Conservation (phyloP, 345 rosid species). For the Hypericum androsaemum region DNA sequence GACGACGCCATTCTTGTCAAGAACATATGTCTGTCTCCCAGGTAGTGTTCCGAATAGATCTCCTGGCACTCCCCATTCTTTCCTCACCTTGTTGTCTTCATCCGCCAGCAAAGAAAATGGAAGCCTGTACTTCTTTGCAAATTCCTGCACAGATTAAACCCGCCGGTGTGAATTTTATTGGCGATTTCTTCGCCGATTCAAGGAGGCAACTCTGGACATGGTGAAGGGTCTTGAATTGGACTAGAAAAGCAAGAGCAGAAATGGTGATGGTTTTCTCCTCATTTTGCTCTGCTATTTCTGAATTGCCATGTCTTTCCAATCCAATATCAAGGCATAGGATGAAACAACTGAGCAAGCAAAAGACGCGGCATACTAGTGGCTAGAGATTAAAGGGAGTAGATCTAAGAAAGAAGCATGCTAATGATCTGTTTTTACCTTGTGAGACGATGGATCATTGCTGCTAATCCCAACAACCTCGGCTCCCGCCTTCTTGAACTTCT, state of each 20-base stretch:
- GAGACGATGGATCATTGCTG: conserved; percentile 78
- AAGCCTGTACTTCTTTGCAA: conserved; percentile 70
- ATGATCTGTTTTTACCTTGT: conserved; percentile 42
- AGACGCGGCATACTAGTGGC: too few relatives aligned
- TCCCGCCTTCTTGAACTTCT: conserved; percentile 96
- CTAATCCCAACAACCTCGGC: conserved; percentile 92
- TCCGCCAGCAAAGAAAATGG: conserved; percentile 83
- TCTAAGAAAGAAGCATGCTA: too few relatives aligned
- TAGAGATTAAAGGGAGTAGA: too few relatives aligned
- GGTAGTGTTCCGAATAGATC: conserved; percentile 87
- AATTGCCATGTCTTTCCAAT: too few relatives aligned
- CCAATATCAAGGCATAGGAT: too few relatives aligned
- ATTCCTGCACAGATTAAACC: conserved; percentile 31
- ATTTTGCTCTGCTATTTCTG: too few relatives aligned
- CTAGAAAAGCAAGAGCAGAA: too few relatives aligned
- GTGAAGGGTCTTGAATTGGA: too few relatives aligned
- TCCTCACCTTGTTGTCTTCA: conserved; percentile 79
- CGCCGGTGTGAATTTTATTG: conserved; percentile 5
- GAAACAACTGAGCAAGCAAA: too few relatives aligned
- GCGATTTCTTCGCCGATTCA: too few relatives aligned
- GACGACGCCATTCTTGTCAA: conserved; percentile 81
- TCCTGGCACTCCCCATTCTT: conserved; percentile 87
- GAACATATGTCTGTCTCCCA: conserved; percentile 91
- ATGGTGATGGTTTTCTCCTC: too few relatives aligned
- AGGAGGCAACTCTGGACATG: too few relatives aligned